A percentile compares a stretch with the other conserved stretches of the same genome.
Conservation (phyloP, 345 rosid genomes). For the Aquilaria sinensis region DNA sequence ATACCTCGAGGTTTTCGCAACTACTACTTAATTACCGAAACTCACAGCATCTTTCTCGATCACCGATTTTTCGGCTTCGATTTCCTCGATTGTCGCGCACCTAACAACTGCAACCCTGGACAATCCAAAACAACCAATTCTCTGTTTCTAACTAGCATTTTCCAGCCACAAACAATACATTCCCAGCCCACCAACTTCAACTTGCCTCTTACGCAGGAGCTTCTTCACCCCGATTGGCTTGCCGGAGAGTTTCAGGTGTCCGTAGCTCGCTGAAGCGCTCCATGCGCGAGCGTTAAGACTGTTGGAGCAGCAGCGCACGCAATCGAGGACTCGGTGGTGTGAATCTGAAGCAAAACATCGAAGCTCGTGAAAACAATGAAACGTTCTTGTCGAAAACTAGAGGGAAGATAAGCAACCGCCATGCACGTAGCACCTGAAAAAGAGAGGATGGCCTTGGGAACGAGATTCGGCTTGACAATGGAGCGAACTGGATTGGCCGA, state of each 20-base stretch:
- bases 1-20: neutral
- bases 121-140: constrained; percentile 2
- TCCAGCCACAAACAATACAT: constrained; percentile 2
- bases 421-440: constrained; percentile 27
- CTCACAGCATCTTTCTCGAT: constrained; percentile 83
- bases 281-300: constrained; percentile 19
- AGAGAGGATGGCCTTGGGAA: constrained; percentile 32
- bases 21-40: neutral
- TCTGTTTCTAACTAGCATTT: constrained; percentile 3
- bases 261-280: constrained; percentile 30
- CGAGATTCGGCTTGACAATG: constrained; percentile 27
- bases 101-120: constrained; percentile 53
- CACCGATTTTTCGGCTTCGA: constrained; percentile 71
- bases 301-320: constrained; percentile 16
- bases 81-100: constrained; percentile 86
- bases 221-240: constrained; percentile 28
- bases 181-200: neutral
- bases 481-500: constrained; percentile 26
- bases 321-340: constrained; percentile 17
- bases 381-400: neutral
- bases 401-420: neutral
- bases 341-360: constrained; percentile 29
- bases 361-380: neutral
- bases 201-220: constrained; percentile 46
- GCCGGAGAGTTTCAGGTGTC: constrained; percentile 20